Percentiles rank a stretch among this genome's conserved stretches.
Evolutionary conservation across 1,284 basidiomycete genomes (phyloP).

Genomic region (Ganoderma sinense): DNA sequence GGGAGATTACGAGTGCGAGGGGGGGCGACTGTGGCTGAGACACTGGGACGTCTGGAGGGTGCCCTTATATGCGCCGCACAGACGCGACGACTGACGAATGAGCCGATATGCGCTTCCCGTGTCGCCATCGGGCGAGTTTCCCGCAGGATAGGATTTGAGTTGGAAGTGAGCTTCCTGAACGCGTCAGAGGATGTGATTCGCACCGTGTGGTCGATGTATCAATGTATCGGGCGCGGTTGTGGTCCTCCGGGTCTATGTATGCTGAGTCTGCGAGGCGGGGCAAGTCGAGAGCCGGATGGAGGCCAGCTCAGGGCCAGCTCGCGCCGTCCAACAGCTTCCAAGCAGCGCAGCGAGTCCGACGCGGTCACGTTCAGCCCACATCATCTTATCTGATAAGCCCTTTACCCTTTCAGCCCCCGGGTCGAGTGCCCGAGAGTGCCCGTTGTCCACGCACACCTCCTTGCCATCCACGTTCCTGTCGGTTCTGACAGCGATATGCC

Average conservation of each 20-base stretch:
- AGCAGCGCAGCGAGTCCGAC: neutral
- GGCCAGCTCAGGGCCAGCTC: neutral
- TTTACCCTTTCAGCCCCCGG: too few species aligned
- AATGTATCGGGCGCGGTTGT: neutral
- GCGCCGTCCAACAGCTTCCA: neutral
- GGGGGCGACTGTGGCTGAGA: neutral
- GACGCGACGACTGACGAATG: neutral
- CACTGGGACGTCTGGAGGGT: neutral
- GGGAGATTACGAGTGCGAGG: neutral
- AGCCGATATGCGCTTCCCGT: conserved; percentile 11
- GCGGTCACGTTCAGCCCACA: conserved; percentile 9
- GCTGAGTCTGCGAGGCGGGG: neutral
- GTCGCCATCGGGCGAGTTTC: conserved; percentile 18
- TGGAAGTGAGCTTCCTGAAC: neutral
- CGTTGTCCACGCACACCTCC: neutral
- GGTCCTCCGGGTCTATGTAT: neutral
- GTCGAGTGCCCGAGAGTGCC: too few species aligned
- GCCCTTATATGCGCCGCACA: neutral
- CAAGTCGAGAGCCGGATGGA: neutral
- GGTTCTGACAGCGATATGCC: conserved; percentile 31
- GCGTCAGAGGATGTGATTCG: neutral
- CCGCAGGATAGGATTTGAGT: conserved; percentile 6
- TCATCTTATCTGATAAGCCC: conserved; percentile 19
- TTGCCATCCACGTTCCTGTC: neutral
- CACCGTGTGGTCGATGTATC: neutral